Base-by-base conservation (phyloP, 768 basidiomycete genomes). In the Panaeolus cyanescens region DNA sequence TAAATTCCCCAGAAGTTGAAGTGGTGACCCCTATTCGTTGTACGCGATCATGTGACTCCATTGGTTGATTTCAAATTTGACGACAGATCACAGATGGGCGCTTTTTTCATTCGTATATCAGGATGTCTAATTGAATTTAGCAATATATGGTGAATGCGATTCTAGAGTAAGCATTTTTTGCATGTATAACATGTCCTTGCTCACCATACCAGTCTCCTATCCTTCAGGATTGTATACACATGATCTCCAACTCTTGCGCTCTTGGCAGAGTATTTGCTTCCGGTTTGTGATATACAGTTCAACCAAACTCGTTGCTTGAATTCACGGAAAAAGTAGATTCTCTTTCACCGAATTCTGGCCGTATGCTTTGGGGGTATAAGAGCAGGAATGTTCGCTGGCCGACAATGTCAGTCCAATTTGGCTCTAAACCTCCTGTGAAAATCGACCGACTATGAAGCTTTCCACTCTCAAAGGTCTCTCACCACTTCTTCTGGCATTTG, bases 141-240 rank as follows among this genome's bases (percentile, higher is more conserved):
- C n/a, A n/a, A n/a, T n/a, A n/a, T n/a, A n/a, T n/a, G n/a, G n/a
- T n/a, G n/a, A n/a, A n/a, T n/a, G n/a, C n/a, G n/a, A n/a, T n/a
- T n/a, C n/a, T n/a, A n/a, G n/a, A n/a, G n/a, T n/a, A 74, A 59
- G 75, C 73, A 36, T 70, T 75, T 32, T 74, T 73, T 22, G 77
- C 74, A 59, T 76, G 76, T 36, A 71, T 61, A 60, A 67, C 69
- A 60, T 80, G 78, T 22, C 80, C 80, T 59, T 83, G 81, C 22
- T 72, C 74, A 63, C 71, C 72, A 59, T 76, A 76, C 68, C 81
- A n/a, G n/a, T n/a, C n/a, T n/a, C n/a, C n/a, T n/a, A n/a, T n/a
- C n/a, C n/a, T n/a, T n/a, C n/a, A n/a, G n/a, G n/a, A n/a, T n/a
- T n/a, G n/a, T n/a, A n/a, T n/a, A n/a, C 45, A 50, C 45, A 50